A percentile compares a stretch with the other conserved stretches of the same genome.
Conservation (phyloP, 306 rosid genomes). For the Ormosia emarginata region DNA sequence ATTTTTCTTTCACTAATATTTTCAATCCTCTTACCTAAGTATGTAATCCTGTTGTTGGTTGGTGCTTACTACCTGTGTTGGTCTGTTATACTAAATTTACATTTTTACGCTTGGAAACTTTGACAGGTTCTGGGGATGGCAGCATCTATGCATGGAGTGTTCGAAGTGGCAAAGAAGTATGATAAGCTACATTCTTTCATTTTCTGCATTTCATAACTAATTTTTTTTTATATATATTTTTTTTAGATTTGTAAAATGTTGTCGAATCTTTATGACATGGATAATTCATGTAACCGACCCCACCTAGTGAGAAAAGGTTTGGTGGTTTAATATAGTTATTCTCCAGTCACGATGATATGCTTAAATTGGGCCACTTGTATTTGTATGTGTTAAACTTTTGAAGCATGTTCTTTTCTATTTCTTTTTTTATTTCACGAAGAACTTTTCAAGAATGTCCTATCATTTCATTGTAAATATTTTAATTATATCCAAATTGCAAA, state of each 20-base stretch:
- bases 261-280: too few relatives aligned
- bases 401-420: not conserved
- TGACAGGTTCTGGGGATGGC: slow-evolving; percentile 90
- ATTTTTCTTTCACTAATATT: not conserved
- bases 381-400: not conserved
- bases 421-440: not conserved
- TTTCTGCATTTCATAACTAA: slow-evolving; percentile 4
- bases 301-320: too few relatives aligned
- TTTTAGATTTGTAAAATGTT: not conserved
- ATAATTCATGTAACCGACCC: too few relatives aligned
- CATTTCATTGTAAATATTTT: not conserved
- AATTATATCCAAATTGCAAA: not conserved
- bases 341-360: not conserved
- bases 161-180: slow-evolving; percentile 86
- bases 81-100: slow-evolving; percentile 15
- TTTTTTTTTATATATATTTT: not conserved
- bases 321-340: not conserved
- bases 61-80: not conserved
- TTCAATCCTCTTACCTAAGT: not conserved
- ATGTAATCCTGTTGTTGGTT: not conserved
- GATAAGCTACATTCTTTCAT: slow-evolving; percentile 3
- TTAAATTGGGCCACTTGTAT: not conserved
- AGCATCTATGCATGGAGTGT: slow-evolving; percentile 86
- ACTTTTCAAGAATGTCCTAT: not conserved
- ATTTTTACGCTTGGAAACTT: slow-evolving; percentile 6